Base-by-base conservation (phyloP, 129 eudicot species). In the Gnaphalium uliginosum region DNA sequence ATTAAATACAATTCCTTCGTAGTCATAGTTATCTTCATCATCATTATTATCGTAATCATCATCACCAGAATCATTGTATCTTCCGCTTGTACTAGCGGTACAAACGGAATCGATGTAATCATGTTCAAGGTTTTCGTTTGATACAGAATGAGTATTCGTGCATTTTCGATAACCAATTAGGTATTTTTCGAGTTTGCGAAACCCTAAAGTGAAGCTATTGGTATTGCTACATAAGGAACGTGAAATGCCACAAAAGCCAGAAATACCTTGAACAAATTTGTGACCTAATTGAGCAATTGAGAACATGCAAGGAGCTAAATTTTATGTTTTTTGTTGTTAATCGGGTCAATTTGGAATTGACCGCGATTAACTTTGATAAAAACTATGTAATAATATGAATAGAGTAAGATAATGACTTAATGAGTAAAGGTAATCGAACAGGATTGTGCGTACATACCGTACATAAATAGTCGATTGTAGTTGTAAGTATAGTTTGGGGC, bases 201-300 rank as follows among this genome's bases (percentile, higher is more conserved):
- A 72, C 35, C 92, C 96, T 78, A 39, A 57, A 80, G 39, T 69
- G 81, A 73, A 19, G 61, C 25, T 56, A 22, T 68, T 89, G 41
- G 79, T 78, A 59, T 39, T 60, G 79, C 78, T 83, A 76, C 96
- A 93, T 51, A 93, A 75, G 25, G 76, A 64, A 33, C 96, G 89
- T 25, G 88, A 84, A 73, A 81, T 51, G 23, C 76, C 24, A 70
- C 65, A 61, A 59, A 78, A 69, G 68, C 72, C 48, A 43, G 85
- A 83, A 50, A 78, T 64, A 0, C 78, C 59, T 22, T 72, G 76
- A 70, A 85, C 35, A 54, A 81, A 62, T 77, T 84, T 86, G 72
- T 66, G 87, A 74, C 83, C 85, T 53, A 81, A 59, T 71, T 35
- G 85, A 79, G 90, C 76, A 77, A 88, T 84, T 59, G 83, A 50